These are phyloP conservation scores for Rhizopogon roseolus DNA, from an alignment of 768 basidiomycete genomes.

Conservation along the genomic window DNA sequence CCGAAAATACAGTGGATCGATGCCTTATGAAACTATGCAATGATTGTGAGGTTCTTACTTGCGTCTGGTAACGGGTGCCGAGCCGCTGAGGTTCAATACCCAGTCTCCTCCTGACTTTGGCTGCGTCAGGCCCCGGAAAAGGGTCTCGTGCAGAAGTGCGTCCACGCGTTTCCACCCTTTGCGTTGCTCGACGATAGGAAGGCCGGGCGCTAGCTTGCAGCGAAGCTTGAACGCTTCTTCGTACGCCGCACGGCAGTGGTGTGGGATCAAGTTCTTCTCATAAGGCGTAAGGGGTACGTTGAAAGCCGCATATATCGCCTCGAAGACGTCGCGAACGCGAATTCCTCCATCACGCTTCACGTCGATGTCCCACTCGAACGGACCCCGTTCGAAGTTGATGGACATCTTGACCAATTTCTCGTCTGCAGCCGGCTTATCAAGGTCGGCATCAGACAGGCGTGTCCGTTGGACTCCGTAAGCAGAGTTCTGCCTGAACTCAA, in stretches of 20 bases:
- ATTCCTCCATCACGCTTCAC: slow-evolving; percentile 41
- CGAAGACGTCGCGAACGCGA: slow-evolving; percentile 54
- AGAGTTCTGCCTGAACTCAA: slow-evolving; percentile 13
- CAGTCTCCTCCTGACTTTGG: slow-evolving; percentile 27
- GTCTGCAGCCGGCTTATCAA: slow-evolving; percentile 39
- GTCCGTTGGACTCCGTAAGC: slow-evolving; percentile 10
- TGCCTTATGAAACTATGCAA: not conserved
- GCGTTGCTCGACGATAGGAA: slow-evolving; percentile 34
- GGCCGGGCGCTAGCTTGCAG: slow-evolving; percentile 38
- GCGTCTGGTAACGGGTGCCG: too few species aligned
- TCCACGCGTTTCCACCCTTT: slow-evolving; percentile 56
- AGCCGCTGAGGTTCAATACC: slow-evolving; percentile 26
- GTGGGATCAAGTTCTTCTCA: slow-evolving; percentile 33
- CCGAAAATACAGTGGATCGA: not conserved
- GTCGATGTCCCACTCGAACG: slow-evolving; percentile 35
- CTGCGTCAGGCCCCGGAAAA: slow-evolving; percentile 49
- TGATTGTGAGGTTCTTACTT: not conserved
- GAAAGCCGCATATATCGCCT: slow-evolving; percentile 51
- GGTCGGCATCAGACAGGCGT: slow-evolving; percentile 31
- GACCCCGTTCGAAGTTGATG: slow-evolving; percentile 33
- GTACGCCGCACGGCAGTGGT: slow-evolving; percentile 24
- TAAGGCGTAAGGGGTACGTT: slow-evolving; percentile 37
- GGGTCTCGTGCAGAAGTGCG: slow-evolving; percentile 41
- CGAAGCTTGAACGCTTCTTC: slow-evolving; percentile 40
- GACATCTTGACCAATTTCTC: slow-evolving; percentile 42